Conservation (phyloP, 1,284 basidiomycete genomes). For the Cerioporus squamosus region DNA sequence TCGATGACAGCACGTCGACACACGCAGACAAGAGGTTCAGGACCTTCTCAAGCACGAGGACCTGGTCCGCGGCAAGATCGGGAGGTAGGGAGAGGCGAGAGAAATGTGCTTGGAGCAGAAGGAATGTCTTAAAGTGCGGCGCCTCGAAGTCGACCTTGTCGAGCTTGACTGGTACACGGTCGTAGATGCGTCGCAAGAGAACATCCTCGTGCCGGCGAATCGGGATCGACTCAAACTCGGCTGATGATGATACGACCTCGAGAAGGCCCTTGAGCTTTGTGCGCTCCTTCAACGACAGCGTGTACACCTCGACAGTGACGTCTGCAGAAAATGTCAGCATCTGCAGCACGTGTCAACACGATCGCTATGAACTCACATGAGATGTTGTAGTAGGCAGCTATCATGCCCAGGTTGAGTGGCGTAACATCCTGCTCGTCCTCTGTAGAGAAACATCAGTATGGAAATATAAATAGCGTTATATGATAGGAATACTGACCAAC, state of each 20-base stretch:
- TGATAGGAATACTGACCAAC: slow-evolving; percentile 60
- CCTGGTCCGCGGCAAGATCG: slow-evolving; percentile 93
- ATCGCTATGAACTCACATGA: slow-evolving; percentile 58
- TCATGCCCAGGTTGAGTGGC: slow-evolving; percentile 94
- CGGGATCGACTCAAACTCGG: slow-evolving; percentile 94
- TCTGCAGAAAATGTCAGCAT: slow-evolving; percentile 49
- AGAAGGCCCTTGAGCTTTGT: slow-evolving; percentile 98
- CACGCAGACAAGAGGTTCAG: slow-evolving; percentile 91
- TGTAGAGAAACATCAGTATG: slow-evolving; percentile 34
- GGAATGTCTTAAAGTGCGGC: slow-evolving; percentile 98
- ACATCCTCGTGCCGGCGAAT: slow-evolving; percentile 92
- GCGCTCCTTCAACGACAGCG: slow-evolving; percentile 91
- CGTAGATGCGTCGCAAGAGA: slow-evolving; percentile 87
- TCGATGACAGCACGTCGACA: slow-evolving; percentile 98
- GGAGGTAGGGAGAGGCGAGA: slow-evolving; percentile 89
- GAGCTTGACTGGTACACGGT: slow-evolving; percentile 97
- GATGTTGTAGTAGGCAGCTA: slow-evolving; percentile 93
- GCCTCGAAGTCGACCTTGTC: slow-evolving; percentile 86
- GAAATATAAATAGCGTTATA: neutral
- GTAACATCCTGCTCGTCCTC: slow-evolving; percentile 95
- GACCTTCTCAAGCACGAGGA: slow-evolving; percentile 86
- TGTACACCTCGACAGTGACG: slow-evolving; percentile 96
- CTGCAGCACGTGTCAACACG: slow-evolving; percentile 5
- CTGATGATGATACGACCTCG: slow-evolving; percentile 95
- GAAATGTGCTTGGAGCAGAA: slow-evolving; percentile 97